These are phyloP conservation scores for Colletotrichum spinosum DNA, from an alignment of 2,329 filamentous ascomycete species.

Conservation along the genomic window DNA sequence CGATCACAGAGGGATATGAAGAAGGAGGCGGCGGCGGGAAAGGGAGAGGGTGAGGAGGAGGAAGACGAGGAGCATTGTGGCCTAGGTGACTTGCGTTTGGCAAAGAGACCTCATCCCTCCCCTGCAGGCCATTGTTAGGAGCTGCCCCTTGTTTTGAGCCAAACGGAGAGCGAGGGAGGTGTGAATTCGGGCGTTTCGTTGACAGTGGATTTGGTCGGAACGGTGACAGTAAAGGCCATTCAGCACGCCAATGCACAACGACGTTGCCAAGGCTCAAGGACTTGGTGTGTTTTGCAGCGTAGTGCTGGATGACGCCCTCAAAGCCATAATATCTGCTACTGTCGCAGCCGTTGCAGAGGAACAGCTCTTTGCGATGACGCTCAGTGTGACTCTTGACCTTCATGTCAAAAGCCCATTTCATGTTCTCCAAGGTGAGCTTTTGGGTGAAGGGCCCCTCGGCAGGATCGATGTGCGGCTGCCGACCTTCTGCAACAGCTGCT, in stretches of 20 bases:
- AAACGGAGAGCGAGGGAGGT: no score
- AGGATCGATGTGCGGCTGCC: slow-evolving; percentile 58
- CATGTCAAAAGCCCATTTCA: slow-evolving; percentile 86
- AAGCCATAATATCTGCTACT: slow-evolving; percentile 79
- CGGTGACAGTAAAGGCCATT: slow-evolving; percentile 82
- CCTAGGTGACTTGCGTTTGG: no score
- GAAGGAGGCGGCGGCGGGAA: no score
- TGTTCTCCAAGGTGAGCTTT: slow-evolving; percentile 81
- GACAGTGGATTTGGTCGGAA: slow-evolving; percentile 72
- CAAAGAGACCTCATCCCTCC: no score
- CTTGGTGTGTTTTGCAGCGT: slow-evolving; percentile 82
- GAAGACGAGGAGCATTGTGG: no score
- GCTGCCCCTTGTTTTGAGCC: no score
- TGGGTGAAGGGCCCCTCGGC: slow-evolving; percentile 66
- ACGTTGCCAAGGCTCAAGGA: slow-evolving; percentile 76
- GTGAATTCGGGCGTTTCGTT: slow-evolving; percentile 13
- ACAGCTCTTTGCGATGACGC: slow-evolving; percentile 75
- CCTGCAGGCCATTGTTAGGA: no score
- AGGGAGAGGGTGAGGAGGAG: no score
- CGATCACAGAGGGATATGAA: no score
- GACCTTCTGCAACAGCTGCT: slow-evolving; percentile 58
- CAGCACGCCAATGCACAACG: slow-evolving; percentile 82
- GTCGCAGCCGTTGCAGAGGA: slow-evolving; percentile 79
- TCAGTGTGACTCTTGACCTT: slow-evolving; percentile 80
- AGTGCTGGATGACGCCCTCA: slow-evolving; percentile 85